Evolutionary conservation across 1,284 basidiomycete species (phyloP).

Genomic region (Leccinum olivaceoglutinosum): DNA sequence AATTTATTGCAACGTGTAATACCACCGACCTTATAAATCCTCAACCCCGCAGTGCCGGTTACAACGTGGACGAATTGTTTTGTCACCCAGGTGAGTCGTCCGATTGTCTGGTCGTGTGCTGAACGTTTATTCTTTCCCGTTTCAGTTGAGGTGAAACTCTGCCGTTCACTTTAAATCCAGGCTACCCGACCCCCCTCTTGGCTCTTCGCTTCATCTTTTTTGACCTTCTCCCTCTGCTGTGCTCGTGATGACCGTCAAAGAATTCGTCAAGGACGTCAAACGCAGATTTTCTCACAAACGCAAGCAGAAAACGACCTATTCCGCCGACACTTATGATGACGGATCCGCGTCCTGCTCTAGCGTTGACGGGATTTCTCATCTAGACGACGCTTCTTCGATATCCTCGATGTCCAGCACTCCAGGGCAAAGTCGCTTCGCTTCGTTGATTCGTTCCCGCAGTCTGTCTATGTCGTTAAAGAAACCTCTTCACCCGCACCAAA

Average conservation of each 20-base stretch:
- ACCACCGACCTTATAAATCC: slow-evolving; percentile 2
- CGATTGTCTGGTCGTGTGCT: not conserved
- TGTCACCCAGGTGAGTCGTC: slow-evolving; percentile 2
- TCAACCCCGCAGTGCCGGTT: not conserved
- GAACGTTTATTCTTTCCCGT: not conserved
- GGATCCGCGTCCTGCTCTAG: slow-evolving; percentile 11
- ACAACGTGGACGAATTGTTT: slow-evolving; percentile 11
- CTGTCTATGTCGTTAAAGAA: slow-evolving; percentile 10
- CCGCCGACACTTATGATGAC: slow-evolving; percentile 16
- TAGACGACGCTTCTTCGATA: slow-evolving; percentile 11
- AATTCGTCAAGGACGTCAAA: slow-evolving; percentile 29
- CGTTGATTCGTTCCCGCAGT: slow-evolving; percentile 16
- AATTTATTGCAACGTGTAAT: slow-evolving; percentile 3
- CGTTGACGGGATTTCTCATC: slow-evolving; percentile 10
- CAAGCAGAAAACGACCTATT: slow-evolving; percentile 16
- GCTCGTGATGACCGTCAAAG: slow-evolving; percentile 26
- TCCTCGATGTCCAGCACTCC: slow-evolving; percentile 7
- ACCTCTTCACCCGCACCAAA: slow-evolving; percentile 10
- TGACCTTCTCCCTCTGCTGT: not conserved
- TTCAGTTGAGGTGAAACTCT: not conserved
- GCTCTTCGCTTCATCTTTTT: not conserved
- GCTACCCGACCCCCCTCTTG: not conserved
- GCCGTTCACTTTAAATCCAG: not conserved
- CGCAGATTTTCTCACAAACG: slow-evolving; percentile 27
- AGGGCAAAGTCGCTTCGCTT: slow-evolving; percentile 8